Conservation (phyloP, 2,329 filamentous ascomycete genomes). For the Eutypa lata region DNA sequence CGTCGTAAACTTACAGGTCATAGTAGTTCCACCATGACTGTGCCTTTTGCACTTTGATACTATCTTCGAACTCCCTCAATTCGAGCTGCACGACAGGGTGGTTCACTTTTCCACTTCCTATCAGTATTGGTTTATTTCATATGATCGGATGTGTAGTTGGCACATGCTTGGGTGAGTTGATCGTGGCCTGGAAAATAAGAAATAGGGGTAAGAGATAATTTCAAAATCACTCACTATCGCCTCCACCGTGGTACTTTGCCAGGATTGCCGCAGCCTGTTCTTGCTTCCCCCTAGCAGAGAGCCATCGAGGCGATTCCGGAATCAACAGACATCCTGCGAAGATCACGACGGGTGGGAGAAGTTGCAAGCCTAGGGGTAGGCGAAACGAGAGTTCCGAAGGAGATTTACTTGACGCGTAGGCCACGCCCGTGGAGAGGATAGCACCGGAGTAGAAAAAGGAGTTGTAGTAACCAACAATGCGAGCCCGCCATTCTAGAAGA, state of each 20-base stretch:
- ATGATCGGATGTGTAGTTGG: too few relatives aligned
- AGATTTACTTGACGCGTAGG: conserved; percentile 11
- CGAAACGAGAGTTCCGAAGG: conserved; percentile 23
- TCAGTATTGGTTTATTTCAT: not conserved
- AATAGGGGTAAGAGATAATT: not conserved
- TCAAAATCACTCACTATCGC: conserved; percentile 13
- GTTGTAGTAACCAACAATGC: conserved; percentile 38
- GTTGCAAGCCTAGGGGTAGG: conserved; percentile 36
- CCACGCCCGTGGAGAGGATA: conserved; percentile 45
- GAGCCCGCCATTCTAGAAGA: conserved; percentile 23
- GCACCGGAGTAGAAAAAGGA: conserved; percentile 33
- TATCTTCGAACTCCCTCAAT: conserved; percentile 35
- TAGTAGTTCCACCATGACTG: conserved; percentile 24
- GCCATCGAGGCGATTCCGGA: conserved; percentile 41
- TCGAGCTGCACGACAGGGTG: conserved; percentile 37
- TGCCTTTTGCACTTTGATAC: conserved; percentile 28
- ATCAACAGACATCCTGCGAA: conserved; percentile 31
- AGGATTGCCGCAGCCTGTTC: conserved; percentile 34
- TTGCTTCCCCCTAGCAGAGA: conserved; percentile 34
- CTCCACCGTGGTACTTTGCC: conserved; percentile 31
- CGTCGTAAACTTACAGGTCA: conserved; percentile 12
- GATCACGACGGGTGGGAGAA: conserved; percentile 35
- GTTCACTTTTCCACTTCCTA: conserved; percentile 4
- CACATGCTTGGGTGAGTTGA: too few relatives aligned
- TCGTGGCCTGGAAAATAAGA: too few relatives aligned